A percentile compares a stretch with the other conserved stretches of the same genome.
These are phyloP conservation scores for Apiospora pterosperma DNA, from an alignment of 2,329 filamentous ascomycete genomes.

Conservation along the genomic window DNA sequence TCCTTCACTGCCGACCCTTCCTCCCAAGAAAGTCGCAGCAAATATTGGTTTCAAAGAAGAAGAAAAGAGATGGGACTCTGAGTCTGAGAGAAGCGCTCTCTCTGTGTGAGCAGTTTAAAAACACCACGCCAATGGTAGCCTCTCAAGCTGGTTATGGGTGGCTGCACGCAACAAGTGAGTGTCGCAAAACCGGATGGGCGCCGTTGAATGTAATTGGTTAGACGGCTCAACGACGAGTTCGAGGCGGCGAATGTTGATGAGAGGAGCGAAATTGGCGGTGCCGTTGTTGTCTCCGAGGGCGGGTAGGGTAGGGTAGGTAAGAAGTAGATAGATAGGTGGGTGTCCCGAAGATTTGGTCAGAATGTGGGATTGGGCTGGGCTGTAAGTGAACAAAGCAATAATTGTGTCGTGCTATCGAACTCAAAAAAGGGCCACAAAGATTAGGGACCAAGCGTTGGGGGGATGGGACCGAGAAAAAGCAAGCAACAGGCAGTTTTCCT, in stretches of 20 bases:
- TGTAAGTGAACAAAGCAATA: not conserved
- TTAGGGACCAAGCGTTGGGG: not conserved
- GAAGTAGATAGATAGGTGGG: too few species aligned
- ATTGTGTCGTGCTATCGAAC: constrained; percentile 4
- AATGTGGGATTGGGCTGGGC: not conserved
- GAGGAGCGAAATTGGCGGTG: not conserved
- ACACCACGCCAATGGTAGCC: constrained; percentile 9
- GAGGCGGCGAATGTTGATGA: not conserved
- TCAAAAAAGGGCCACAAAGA: constrained; percentile 3
- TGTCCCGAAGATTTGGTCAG: not conserved
- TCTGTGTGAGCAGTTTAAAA: constrained; percentile 13
- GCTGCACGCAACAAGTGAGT: not conserved
- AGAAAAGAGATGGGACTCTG: constrained; percentile 9
- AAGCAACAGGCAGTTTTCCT: not conserved
- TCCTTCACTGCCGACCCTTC: constrained; percentile 46
- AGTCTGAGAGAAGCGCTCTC: constrained; percentile 12
- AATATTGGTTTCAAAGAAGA: constrained; percentile 25
- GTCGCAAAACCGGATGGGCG: not conserved
- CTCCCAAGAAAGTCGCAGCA: constrained; percentile 41
- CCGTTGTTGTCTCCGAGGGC: not conserved
- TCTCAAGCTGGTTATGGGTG: constrained; percentile 8
- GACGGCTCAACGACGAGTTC: not conserved
- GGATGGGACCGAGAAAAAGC: constrained; percentile 2
- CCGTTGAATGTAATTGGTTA: not conserved
- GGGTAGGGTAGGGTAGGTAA: not conserved